phyloP scores from a whole-genome alignment of 1,139 yeast genomes.

The Saccharomyces hybrid region DNA sequence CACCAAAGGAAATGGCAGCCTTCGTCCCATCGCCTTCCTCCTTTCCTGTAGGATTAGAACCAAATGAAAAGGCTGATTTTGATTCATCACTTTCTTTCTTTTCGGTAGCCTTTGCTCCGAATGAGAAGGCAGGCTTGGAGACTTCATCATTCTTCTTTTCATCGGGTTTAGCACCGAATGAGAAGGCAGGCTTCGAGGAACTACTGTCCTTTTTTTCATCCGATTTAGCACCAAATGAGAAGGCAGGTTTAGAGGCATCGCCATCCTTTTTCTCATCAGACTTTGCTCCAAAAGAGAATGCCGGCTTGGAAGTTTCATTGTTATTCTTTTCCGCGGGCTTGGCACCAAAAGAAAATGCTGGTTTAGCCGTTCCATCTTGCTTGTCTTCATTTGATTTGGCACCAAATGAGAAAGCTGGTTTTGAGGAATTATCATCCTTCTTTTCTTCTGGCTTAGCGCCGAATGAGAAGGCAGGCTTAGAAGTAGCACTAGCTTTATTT shows the following conservation, averaged over 20 bases:
- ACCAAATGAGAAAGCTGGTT: constrained; percentile 31
- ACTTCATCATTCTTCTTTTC: constrained; percentile 17
- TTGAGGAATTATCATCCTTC: constrained; percentile 9
- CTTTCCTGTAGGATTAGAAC: constrained; percentile 5
- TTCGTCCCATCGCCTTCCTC: constrained; percentile 17
- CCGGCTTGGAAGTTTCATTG: constrained; percentile 9
- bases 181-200: constrained; percentile 19
- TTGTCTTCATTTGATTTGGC: constrained; percentile 17
- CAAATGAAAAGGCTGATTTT: constrained; percentile 21
- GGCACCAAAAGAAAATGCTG: constrained; percentile 15
- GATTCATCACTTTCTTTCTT: constrained; percentile 8
- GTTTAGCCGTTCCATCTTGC: constrained; percentile 21
- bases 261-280: constrained; percentile 21
- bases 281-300: constrained; percentile 28
- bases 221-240: constrained; percentile 27
- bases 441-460: constrained; percentile 20
- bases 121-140: constrained; percentile 24
- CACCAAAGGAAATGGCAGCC: constrained; percentile 25
- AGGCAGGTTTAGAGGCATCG: constrained; percentile 18
- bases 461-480: constrained; percentile 16
- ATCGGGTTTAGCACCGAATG: constrained; percentile 16
- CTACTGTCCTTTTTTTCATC: constrained; percentile 1
- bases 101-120: constrained; percentile 27
- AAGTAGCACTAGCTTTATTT: neutral
- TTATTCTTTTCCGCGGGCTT: constrained; percentile 12